Base-by-base conservation (phyloP, 1,284 basidiomycete genomes). In the Trametes pubescens region DNA sequence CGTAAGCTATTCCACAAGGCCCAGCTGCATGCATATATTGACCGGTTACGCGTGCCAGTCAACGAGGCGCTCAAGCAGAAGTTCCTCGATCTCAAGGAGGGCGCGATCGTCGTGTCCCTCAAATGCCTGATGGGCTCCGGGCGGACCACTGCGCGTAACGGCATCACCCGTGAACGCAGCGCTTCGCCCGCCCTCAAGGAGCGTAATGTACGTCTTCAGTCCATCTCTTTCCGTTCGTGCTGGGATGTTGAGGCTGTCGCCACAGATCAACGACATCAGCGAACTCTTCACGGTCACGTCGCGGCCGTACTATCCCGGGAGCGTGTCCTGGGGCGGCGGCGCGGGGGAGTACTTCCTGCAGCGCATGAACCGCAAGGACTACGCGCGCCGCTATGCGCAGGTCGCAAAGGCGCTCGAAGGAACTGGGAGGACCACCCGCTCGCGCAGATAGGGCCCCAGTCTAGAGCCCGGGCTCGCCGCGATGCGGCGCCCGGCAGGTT, bases 61-160 rank as follows among this genome's bases (percentile, higher is more conserved):
- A 93, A 93, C 74, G 90, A 90, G 74, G 85, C 86, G 0, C 76
- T 93, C 13, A 80, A 87, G 55, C 86, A 88, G 24, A 91, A 90
- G 70, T 92, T 93, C 71, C 75, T 93, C 51, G 91, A 93, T 73
- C 78, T 93, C 63, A 93, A 92, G 72, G 91, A 93, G 68, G 91
- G 91, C 35, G 91, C 91, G 1, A 85, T 89, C 51, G 89, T 93
- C 21, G 83, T 93, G n/a, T 92, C 91, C 9, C 76, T 93, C 16
- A 82, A 84, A 59, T 88, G 89, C 1, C 92, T 93, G 69, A 88
- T 89, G 40, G 81, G 85, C 14, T 83, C 84, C 9, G 86, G 84
- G 29, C 84, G 89, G n/a, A 78, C 92, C 34, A 90, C 88, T 0
- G 88, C 91, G 69, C 87, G 90, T 34, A 49, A 56, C 29, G 48